These are phyloP conservation scores for Aspergillus eucalypticola DNA, from an alignment of 2,329 filamentous ascomycete species.

Conservation along the genomic window DNA sequence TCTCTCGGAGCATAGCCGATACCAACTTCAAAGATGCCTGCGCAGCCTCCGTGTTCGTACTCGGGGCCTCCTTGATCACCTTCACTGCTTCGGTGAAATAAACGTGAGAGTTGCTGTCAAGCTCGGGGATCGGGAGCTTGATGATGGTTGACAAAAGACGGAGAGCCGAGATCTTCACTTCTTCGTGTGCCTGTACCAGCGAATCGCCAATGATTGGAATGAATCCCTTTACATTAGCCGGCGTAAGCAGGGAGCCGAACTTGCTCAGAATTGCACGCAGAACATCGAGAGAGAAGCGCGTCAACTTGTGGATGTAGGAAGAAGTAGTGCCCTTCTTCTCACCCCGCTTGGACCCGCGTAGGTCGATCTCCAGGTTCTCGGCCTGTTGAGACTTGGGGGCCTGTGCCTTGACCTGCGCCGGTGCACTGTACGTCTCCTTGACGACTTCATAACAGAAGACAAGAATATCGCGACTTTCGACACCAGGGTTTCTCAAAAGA, in stretches of 20 bases:
- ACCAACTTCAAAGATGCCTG: slow-evolving; percentile 89
- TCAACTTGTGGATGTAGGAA: slow-evolving; percentile 82
- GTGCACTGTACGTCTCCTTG: slow-evolving; percentile 75
- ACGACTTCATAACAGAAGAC: slow-evolving; percentile 95
- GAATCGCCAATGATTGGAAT: slow-evolving; percentile 87
- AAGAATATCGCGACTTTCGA: slow-evolving; percentile 78
- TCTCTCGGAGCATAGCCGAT: slow-evolving; percentile 79
- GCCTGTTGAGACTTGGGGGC: slow-evolving; percentile 30
- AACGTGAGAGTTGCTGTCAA: slow-evolving; percentile 71
- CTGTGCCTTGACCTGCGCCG: slow-evolving; percentile 44
- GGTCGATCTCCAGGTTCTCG: slow-evolving; percentile 72
- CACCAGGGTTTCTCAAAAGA: slow-evolving; percentile 75
- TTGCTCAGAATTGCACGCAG: slow-evolving; percentile 84
- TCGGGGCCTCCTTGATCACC: slow-evolving; percentile 72
- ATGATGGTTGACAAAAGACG: slow-evolving; percentile 81
- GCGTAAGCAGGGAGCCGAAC: slow-evolving; percentile 75
- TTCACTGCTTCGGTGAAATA: slow-evolving; percentile 84
- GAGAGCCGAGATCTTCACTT: slow-evolving; percentile 86
- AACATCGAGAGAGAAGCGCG: slow-evolving; percentile 83
- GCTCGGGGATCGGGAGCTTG: slow-evolving; percentile 73
- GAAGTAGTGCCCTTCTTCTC: slow-evolving; percentile 70
- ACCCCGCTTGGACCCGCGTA: slow-evolving; percentile 72
- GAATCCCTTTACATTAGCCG: slow-evolving; percentile 79
- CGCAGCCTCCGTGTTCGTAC: slow-evolving; percentile 77
- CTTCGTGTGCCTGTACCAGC: slow-evolving; percentile 80